Conservation (phyloP, 495 filamentous ascomycete genomes). For the Penicillium egyptiacum region DNA sequence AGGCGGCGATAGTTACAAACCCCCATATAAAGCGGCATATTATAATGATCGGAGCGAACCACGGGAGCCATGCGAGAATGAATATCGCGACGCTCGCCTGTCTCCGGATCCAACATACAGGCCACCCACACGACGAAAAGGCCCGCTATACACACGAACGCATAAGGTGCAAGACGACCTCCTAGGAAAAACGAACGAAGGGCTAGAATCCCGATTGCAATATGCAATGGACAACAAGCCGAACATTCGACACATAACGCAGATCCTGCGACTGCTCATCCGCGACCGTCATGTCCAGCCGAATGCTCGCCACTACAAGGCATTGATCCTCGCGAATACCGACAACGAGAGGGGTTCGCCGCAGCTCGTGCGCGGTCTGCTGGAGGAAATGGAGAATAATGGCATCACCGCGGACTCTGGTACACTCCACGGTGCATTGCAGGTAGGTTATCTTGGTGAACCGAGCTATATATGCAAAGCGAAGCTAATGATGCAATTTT, state of each 20-base stretch:
- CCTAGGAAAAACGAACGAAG: conserved; percentile 19
- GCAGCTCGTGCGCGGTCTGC: conserved; percentile 53
- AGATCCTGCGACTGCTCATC: conserved; percentile 51
- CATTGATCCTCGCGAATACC: conserved; percentile 69
- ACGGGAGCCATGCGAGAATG: neutral
- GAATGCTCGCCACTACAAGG: conserved; percentile 66
- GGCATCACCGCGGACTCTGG: conserved; percentile 60
- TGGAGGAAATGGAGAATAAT: conserved; percentile 66
- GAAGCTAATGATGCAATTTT: conserved; percentile 11
- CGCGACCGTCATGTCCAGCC: conserved; percentile 61
- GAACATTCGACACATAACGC: conserved; percentile 27
- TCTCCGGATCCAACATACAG: neutral
- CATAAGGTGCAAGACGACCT: conserved; percentile 25
- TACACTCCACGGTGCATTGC: conserved; percentile 70
- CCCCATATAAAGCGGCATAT: neutral
- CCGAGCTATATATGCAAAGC: neutral
- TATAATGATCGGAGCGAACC: neutral
- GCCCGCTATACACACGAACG: conserved; percentile 5
- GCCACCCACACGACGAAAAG: neutral
- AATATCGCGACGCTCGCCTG: neutral
- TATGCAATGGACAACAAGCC: conserved; percentile 20
- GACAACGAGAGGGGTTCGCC: conserved; percentile 63
- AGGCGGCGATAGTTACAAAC: neutral
- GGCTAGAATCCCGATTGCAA: conserved; percentile 32
- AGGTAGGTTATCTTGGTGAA: conserved; percentile 45